Evolutionary conservation across 192 early-diverging fungal species (phyloP).

Genomic region (Pecoramyces ruminantium): DNA sequence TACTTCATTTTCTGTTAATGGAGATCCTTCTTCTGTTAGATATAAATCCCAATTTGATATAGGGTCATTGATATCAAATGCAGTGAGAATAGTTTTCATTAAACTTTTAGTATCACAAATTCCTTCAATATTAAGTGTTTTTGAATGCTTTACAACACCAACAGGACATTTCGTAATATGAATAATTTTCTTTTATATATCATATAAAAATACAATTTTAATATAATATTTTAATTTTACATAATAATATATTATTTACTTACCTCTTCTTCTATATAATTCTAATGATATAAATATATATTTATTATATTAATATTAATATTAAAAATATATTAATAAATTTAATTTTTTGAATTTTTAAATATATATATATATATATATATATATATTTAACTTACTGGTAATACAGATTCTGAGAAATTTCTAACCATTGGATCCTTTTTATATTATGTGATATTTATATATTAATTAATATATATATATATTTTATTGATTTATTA

Average conservation of each 20-base stretch:
- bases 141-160: not conserved
- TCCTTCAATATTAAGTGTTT: not conserved
- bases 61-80: not conserved
- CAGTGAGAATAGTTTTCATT: not conserved
- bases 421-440: not conserved
- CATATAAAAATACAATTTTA: too few relatives aligned
- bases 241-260: not conserved
- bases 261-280: not conserved
- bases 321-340: too few relatives aligned
- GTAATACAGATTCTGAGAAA: not conserved
- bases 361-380: not conserved
- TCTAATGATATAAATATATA: not conserved
- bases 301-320: too few relatives aligned
- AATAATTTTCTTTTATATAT: not conserved
- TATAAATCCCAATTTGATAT: not conserved
- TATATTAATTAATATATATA: too few relatives aligned
- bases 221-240: not conserved
- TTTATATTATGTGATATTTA: not conserved
- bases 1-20: not conserved
- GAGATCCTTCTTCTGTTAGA: not conserved
- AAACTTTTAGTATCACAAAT: not conserved
- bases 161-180: not conserved
- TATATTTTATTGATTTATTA: too few relatives aligned
- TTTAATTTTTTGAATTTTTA: too few relatives aligned
- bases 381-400: not conserved